Conservation (phyloP, 352 stramenopile species). For the Globisporangium cystogenes region DNA sequence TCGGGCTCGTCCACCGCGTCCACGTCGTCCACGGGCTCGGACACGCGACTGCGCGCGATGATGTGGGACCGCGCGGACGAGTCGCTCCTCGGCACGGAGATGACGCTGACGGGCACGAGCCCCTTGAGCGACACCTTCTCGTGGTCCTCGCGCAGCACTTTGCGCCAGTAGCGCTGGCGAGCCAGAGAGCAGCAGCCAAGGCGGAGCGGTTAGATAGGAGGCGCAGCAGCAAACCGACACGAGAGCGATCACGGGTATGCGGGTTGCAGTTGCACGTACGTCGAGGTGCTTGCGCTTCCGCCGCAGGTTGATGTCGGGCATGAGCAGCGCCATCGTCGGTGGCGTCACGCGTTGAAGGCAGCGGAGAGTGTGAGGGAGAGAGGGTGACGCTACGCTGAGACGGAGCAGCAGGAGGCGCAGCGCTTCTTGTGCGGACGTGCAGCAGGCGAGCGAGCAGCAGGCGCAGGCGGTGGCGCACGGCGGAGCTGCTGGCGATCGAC, state of each 20-base stretch:
- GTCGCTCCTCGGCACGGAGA: constrained; percentile 14
- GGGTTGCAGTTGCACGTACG: constrained; percentile 17
- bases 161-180: constrained; percentile 30
- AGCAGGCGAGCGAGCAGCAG: background rate
- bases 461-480: background rate
- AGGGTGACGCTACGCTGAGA: too few relatives aligned
- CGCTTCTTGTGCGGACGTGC: too few relatives aligned
- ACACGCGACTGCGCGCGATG: constrained; percentile 13
- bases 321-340: constrained; percentile 40
- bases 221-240: background rate
- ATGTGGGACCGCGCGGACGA: constrained; percentile 14
- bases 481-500: too few relatives aligned
- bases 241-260: background rate
- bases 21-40: constrained; percentile 9
- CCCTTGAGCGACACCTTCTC: constrained; percentile 22
- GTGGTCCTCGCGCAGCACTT: constrained; percentile 26
- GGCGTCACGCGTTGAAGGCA: background rate
- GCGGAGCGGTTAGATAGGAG: too few relatives aligned
- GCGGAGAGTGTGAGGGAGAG: too few relatives aligned
- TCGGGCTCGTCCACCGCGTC: constrained; percentile 10
- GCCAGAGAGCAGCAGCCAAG: background rate
- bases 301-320: constrained; percentile 67
- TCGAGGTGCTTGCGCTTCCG: constrained; percentile 49
- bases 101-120: constrained; percentile 13
- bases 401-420: too few relatives aligned